phyloP scores from a whole-genome alignment of 2,329 filamentous ascomycete species.

The Clarireedia homoeocarpa region DNA sequence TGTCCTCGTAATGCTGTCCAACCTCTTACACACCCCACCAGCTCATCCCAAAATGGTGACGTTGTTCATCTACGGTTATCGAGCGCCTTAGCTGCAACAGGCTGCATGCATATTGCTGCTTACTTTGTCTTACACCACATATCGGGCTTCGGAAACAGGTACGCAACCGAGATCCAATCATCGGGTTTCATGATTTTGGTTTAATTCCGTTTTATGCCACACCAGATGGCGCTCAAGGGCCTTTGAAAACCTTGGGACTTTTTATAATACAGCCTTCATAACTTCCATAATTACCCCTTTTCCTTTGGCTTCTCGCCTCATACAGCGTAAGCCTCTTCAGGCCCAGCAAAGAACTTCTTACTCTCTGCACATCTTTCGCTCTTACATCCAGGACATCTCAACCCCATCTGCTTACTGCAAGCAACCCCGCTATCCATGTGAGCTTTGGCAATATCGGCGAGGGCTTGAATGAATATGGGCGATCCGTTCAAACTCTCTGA shows the following conservation, averaged over 20 bases:
- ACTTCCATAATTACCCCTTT: neutral
- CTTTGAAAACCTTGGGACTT: neutral
- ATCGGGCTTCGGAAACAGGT: no score
- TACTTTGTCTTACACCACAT: no score
- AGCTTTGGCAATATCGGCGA: slow-evolving; percentile 76
- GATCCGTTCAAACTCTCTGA: slow-evolving; percentile 89
- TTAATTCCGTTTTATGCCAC: neutral
- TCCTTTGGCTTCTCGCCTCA: slow-evolving; percentile 2
- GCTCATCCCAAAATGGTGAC: no score
- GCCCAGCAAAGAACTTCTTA: slow-evolving; percentile 53
- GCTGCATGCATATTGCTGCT: no score
- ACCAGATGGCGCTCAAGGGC: no score
- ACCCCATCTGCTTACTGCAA: slow-evolving; percentile 77
- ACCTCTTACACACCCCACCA: no score
- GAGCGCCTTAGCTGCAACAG: no score
- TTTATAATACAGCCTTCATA: neutral
- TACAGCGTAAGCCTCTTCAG: slow-evolving; percentile 14
- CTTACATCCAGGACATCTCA: slow-evolving; percentile 89
- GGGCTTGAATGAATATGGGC: slow-evolving; percentile 79
- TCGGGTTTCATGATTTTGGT: neutral
- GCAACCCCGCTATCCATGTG: slow-evolving; percentile 63
- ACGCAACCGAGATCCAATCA: neutral
- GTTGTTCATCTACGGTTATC: no score
- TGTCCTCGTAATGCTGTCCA: no score
- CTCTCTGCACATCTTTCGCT: slow-evolving; percentile 80